phyloP scores from a whole-genome alignment of 2,329 filamentous ascomycete genomes.

The Fusarium setosum region DNA sequence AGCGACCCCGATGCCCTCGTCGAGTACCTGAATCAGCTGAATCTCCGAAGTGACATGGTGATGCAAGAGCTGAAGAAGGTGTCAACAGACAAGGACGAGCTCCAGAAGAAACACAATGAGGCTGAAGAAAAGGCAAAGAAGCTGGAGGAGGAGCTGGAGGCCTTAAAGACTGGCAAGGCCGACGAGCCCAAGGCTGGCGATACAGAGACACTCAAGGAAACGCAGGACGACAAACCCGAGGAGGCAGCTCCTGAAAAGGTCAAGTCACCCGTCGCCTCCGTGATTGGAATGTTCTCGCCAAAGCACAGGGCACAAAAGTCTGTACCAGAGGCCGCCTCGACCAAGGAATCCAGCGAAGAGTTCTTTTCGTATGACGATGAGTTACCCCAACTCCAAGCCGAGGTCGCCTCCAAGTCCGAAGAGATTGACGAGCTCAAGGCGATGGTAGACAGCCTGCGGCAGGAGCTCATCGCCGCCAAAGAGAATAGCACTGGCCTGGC shows the following conservation, averaged over 20 bases:
- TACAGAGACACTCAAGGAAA: conserved; percentile 42
- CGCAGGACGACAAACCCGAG: conserved; percentile 46
- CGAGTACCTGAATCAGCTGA: conserved; percentile 91
- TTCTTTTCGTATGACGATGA: conserved; percentile 96
- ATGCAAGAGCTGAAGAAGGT: conserved; percentile 93
- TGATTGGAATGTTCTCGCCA: conserved; percentile 62
- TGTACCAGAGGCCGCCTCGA: conserved; percentile 38
- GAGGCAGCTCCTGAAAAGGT: conserved; percentile 41
- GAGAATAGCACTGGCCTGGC: conserved; percentile 77
- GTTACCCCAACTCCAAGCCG: conserved; percentile 81
- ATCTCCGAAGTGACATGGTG: conserved; percentile 89
- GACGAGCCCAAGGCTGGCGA: conserved; percentile 42
- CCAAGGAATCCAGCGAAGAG: conserved; percentile 67
- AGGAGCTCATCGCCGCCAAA: conserved; percentile 76
- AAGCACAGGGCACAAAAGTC: conserved; percentile 54
- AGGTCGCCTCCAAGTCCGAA: conserved; percentile 75
- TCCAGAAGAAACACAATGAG: conserved; percentile 81
- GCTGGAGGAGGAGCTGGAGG: conserved; percentile 72
- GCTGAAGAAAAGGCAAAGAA: conserved; percentile 71
- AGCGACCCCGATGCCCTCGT: conserved; percentile 84
- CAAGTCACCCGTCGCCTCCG: conserved; percentile 61
- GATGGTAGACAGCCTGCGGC: conserved; percentile 75
- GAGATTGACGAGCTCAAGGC: conserved; percentile 77
- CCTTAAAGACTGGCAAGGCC: conserved; percentile 52
- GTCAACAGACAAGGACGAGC: conserved; percentile 81